Evolutionary conservation across 345 rosid species (phyloP).

Genomic region (Psidium guajava): DNA sequence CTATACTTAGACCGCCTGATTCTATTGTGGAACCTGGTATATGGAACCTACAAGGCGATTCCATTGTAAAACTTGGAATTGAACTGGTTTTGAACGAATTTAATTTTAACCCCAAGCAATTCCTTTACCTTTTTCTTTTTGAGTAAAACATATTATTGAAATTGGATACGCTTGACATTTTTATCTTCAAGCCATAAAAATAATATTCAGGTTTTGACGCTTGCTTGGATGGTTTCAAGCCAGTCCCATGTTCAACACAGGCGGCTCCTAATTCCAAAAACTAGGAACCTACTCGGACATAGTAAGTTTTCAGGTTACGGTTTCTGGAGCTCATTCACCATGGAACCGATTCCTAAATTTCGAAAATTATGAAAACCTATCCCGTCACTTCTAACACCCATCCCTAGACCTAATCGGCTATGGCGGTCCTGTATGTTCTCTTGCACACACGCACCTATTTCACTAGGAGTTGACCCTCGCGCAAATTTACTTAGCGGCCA

Average conservation of each 20-base stretch:
- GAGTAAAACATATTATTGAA: background rate
- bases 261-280: background rate
- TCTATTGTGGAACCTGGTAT: background rate
- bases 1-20: background rate
- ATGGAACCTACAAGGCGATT: background rate
- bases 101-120: background rate
- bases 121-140: background rate
- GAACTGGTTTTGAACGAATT: background rate
- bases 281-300: rapidly evolving
- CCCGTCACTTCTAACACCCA: rapidly evolving
- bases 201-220: background rate
- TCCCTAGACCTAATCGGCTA: background rate
- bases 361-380: background rate
- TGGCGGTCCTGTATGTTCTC: background rate
- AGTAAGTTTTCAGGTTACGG: background rate
- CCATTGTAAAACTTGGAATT: background rate
- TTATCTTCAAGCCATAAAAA: background rate
- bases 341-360: background rate
- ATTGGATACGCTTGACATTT: background rate
- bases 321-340: background rate
- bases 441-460: background rate
- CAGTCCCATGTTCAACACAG: background rate
- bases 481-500: no score
- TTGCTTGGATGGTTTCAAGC: no score
- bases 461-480: background rate